These are phyloP conservation scores for Globisporangium yorkense DNA, from an alignment of 352 stramenopile genomes.

Conservation along the genomic window DNA sequence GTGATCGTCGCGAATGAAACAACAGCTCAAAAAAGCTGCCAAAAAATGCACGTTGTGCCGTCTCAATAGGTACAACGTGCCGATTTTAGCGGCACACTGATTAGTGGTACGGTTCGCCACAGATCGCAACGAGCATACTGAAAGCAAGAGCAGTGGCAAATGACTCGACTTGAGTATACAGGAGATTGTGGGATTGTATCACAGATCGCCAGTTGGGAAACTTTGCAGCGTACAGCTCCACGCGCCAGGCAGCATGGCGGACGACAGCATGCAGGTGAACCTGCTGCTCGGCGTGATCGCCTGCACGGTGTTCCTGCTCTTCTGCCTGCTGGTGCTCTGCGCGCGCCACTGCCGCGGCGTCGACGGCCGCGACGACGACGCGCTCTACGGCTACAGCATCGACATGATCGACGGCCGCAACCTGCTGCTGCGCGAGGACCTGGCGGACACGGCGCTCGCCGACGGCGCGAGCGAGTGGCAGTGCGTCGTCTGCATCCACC, in stretches of 20 bases:
- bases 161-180: too few species aligned
- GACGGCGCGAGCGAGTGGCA: slow-evolving; percentile 61
- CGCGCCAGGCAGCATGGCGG: background rate
- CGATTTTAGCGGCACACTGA: too few species aligned
- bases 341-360: slow-evolving; percentile 27
- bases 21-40: too few species aligned
- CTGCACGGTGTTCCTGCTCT: slow-evolving; percentile 33
- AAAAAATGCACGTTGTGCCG: too few species aligned
- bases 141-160: too few species aligned
- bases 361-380: slow-evolving; percentile 21
- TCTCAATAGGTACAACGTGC: too few species aligned
- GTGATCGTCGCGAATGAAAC: too few species aligned
- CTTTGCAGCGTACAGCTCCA: too few species aligned
- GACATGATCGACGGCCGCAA: slow-evolving; percentile 46
- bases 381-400: slow-evolving; percentile 33
- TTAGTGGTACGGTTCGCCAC: too few species aligned
- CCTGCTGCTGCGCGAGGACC: slow-evolving; percentile 52
- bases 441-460: slow-evolving; percentile 61
- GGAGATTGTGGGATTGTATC: too few species aligned
- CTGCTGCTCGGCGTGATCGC: slow-evolving; percentile 15
- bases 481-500: slow-evolving; percentile 65
- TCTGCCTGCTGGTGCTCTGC: slow-evolving; percentile 39
- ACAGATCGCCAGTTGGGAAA: too few species aligned
- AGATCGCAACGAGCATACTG: too few species aligned
- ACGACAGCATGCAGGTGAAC: slow-evolving; percentile 12